Conservation (phyloP, 2,329 filamentous ascomycete species). For the Neonectria neomacrospora region DNA sequence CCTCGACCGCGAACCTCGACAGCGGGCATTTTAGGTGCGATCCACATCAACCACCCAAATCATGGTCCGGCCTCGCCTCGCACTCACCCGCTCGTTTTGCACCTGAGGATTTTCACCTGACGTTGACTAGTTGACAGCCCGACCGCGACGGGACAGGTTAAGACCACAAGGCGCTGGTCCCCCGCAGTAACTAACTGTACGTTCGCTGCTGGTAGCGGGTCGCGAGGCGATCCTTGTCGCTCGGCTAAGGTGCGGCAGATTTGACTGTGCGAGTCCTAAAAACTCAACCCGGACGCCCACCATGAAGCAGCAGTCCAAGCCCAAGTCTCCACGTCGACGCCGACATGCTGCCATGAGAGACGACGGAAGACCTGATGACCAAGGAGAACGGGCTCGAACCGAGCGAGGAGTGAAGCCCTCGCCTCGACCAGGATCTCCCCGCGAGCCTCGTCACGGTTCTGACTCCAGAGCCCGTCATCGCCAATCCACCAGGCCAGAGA, state of each 20-base stretch:
- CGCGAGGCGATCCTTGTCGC: slow-evolving; percentile 39
- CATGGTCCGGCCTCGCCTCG: background rate
- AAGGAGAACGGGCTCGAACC: slow-evolving; percentile 51
- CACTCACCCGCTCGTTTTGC: background rate
- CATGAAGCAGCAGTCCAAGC: slow-evolving; percentile 46
- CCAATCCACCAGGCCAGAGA: slow-evolving; percentile 47
- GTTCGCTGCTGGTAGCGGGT: slow-evolving; percentile 37
- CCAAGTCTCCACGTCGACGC: slow-evolving; percentile 50
- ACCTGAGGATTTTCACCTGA: background rate
- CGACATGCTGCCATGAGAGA: slow-evolving; percentile 57
- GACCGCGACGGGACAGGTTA: slow-evolving; percentile 8
- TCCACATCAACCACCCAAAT: slow-evolving; percentile 11
- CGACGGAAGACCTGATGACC: slow-evolving; percentile 51
- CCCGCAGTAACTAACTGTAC: slow-evolving; percentile 29
- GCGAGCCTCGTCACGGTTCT: slow-evolving; percentile 45
- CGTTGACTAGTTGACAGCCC: slow-evolving; percentile 8
- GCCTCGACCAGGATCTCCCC: slow-evolving; percentile 48
- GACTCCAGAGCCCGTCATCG: slow-evolving; percentile 48
- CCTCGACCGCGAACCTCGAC: slow-evolving; percentile 13
- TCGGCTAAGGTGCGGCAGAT: slow-evolving; percentile 54
- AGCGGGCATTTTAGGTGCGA: slow-evolving; percentile 11
- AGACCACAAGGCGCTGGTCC: slow-evolving; percentile 12
- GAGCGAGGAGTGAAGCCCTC: slow-evolving; percentile 49
- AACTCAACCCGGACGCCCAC: slow-evolving; percentile 50
- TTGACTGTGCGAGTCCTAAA: slow-evolving; percentile 52